phyloP scores from a whole-genome alignment of 768 basidiomycete species.

The Naematelia encephala region DNA sequence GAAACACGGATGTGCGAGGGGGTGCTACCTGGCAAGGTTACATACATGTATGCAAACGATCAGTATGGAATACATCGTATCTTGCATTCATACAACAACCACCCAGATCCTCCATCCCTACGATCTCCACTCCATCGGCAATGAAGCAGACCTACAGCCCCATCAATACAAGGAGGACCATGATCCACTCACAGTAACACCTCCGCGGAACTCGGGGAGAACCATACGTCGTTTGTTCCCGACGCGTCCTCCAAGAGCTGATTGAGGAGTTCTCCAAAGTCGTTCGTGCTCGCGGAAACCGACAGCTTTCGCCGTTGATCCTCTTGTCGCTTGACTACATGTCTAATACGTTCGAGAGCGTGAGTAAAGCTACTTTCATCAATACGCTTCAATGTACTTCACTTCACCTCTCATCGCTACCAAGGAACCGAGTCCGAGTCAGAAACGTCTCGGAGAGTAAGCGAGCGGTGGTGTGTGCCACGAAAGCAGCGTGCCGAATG shows the following conservation, averaged over 20 bases:
- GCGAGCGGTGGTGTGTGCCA: not conserved
- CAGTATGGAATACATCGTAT: not conserved
- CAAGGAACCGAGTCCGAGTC: not conserved
- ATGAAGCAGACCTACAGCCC: not conserved
- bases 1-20: not conserved
- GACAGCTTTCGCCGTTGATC: not conserved
- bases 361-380: not conserved
- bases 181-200: not conserved
- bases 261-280: not conserved
- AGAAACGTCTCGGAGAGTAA: not conserved
- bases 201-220: not conserved
- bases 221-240: not conserved
- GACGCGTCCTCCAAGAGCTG: not conserved
- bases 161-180: not conserved
- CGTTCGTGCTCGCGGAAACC: not conserved
- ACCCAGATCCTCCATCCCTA: not conserved
- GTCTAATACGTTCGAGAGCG: conserved; percentile 1
- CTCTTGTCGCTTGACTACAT: not conserved
- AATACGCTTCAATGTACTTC: not conserved
- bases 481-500: not conserved
- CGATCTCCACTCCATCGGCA: not conserved
- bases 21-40: too few species aligned
- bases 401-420: conserved; percentile 2
- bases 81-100: not conserved
- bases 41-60: too few species aligned